Evolutionary conservation across 371 early-diverging fungal species (phyloP).

Genomic region (Funneliformis caledonium): DNA sequence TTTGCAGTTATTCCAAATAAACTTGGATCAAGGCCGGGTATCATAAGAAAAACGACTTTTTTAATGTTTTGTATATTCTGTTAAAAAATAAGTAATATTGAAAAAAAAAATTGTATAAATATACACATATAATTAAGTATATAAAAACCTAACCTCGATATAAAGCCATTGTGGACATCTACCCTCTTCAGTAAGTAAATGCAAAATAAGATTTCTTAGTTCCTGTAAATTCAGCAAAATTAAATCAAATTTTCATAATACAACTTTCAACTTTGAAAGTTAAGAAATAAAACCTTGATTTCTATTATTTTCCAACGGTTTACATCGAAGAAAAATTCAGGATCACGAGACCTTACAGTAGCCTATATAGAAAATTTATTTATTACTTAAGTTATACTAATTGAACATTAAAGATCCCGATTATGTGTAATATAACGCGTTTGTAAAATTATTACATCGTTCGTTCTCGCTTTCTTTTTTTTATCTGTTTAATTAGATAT

Average conservation of each 20-base stretch:
- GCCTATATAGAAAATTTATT: not conserved
- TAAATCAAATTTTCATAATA: not conserved
- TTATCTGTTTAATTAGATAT: not conserved
- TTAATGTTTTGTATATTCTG: not conserved
- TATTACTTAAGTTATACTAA: too few species aligned
- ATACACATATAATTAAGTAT: not conserved
- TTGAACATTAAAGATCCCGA: not conserved
- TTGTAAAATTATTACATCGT: not conserved
- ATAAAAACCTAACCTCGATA: not conserved
- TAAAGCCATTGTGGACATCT: not conserved
- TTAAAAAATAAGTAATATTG: not conserved
- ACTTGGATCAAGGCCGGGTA: slow-evolving; percentile 3
- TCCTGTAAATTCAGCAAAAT: not conserved
- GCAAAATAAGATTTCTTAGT: not conserved
- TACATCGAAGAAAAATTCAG: slow-evolving; percentile 3
- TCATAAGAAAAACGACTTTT: slow-evolving; percentile 9
- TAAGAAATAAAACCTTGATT: not conserved
- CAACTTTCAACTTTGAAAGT: not conserved
- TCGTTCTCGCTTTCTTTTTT: too few species aligned
- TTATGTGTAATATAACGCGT: not conserved
- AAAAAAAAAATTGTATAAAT: not conserved
- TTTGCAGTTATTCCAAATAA: not conserved
- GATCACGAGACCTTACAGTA: not conserved
- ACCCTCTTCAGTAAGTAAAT: not conserved
- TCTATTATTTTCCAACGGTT: slow-evolving; percentile 8